Conservation (phyloP, 805 yeast genomes). For the Metschnikowia lunata region DNA sequence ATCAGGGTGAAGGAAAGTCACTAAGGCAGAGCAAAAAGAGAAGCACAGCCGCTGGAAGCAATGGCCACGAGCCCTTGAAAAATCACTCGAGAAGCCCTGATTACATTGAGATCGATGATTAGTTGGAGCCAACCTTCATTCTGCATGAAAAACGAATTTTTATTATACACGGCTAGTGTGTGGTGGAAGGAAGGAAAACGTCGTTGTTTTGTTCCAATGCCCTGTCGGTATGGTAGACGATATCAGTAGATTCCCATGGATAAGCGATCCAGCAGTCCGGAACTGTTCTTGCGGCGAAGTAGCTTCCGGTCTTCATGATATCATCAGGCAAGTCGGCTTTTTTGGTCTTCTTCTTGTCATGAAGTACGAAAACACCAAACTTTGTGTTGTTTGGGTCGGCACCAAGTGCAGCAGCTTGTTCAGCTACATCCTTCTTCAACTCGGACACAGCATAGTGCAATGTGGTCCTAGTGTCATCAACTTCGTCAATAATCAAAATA, state of each 20-base stretch:
- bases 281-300: constrained; percentile 69
- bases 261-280: constrained; percentile 83
- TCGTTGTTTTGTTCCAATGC: constrained; percentile 74
- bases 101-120: constrained; percentile 66
- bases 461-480: constrained; percentile 89
- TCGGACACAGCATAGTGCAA: constrained; percentile 79
- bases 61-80: constrained; percentile 47
- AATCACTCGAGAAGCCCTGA: constrained; percentile 71
- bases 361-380: constrained; percentile 75
- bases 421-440: constrained; percentile 57
- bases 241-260: constrained; percentile 86
- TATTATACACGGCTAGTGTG: constrained; percentile 10
- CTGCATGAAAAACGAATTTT: not conserved
- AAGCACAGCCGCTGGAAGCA: constrained; percentile 43
- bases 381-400: constrained; percentile 57
- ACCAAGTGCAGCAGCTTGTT: constrained; percentile 56
- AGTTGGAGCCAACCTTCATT: too few relatives aligned
- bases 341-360: constrained; percentile 79
- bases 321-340: constrained; percentile 65
- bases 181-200: constrained; percentile 38
- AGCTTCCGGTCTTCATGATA: constrained; percentile 59
- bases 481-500: constrained; percentile 82
- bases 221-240: constrained; percentile 64
- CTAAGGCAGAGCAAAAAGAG: constrained; percentile 69
- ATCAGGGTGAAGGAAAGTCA: constrained; percentile 69